Base-by-base conservation (phyloP, 495 filamentous ascomycete genomes). In the Astrothelium macrocarpum region DNA sequence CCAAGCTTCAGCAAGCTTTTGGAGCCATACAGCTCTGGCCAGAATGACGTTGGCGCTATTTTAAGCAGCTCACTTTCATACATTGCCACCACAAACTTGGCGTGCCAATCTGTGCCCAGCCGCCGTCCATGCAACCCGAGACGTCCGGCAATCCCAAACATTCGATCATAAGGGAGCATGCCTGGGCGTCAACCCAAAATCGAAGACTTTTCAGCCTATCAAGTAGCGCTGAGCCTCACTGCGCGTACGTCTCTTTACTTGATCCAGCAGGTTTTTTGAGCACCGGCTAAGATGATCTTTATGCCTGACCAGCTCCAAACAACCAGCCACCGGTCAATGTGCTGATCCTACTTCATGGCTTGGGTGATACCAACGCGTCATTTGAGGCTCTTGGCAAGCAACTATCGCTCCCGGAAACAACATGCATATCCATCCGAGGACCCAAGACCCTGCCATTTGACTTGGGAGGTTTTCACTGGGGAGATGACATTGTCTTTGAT, bases 341-440 rank as follows among this genome's bases (percentile, higher is more conserved):
- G 71, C 87, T 97, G 42, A 74, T 97, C 72, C 84, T 97, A 59
- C 85, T 97, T 46, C 93, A 98, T 76, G 91, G 93, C 62, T 82
- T 97, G 1, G 94, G 94, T 32, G 93, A 97, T 74, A 84, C 82
- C 18, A 79, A 87, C 43, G 64, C 70, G 1, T 77, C 87, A 14
- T 96, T 96, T 77, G 79, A 84, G 59, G 66, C 74, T n/a, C 85
- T 97, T 64, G 90, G 83, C 42, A 76, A 76, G n/a, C 83, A 85
- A 66, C 75, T 97, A n/a, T 73, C 81, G 46, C 84, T 97, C 14
- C 90, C 92, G 0, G 88, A 91, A 70, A 94, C 95, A 46, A 81
- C 83, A 32, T 82, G 84, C 69, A 79, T 98, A 36, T 83, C 90
- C 2, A 73, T 97, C 29, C 87, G 86, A 71, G 94, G 84, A 0